Conservation (phyloP, 805 yeast genomes). For the Candida incommunis region DNA sequence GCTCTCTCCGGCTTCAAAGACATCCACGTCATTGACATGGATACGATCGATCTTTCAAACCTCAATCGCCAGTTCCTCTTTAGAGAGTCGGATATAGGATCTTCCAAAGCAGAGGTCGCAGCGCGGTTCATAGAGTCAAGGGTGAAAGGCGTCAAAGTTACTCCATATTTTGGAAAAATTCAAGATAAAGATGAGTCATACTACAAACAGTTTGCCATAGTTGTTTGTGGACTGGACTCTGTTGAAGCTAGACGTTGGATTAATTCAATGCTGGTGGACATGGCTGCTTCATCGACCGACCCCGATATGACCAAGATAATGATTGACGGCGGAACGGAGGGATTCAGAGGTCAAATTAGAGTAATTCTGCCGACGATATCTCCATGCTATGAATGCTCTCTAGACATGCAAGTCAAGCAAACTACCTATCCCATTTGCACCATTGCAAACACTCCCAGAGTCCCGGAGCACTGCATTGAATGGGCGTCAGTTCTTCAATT, state of each 20-base stretch:
- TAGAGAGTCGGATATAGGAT: slow-evolving; percentile 45
- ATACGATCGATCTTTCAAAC: slow-evolving; percentile 64
- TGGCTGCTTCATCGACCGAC: slow-evolving; percentile 38
- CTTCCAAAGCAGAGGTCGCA: slow-evolving; percentile 53
- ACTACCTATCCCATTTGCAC: slow-evolving; percentile 82
- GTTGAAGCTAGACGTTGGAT: slow-evolving; percentile 89
- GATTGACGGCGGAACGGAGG: slow-evolving; percentile 94
- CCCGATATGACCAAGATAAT: slow-evolving; percentile 43
- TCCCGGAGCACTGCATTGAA: slow-evolving; percentile 90
- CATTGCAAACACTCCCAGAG: slow-evolving; percentile 83
- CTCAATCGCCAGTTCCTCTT: slow-evolving; percentile 66
- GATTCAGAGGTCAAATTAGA: slow-evolving; percentile 81
- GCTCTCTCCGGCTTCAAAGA: slow-evolving; percentile 54
- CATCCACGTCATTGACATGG: slow-evolving; percentile 68
- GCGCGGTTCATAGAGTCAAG: slow-evolving; percentile 38
- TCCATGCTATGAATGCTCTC: slow-evolving; percentile 87
- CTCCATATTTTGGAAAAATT: slow-evolving; percentile 51
- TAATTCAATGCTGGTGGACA: slow-evolving; percentile 48
- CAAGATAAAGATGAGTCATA: slow-evolving; percentile 49
- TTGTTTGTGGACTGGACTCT: slow-evolving; percentile 80
- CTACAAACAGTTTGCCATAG: slow-evolving; percentile 52
- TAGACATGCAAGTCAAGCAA: slow-evolving; percentile 47
- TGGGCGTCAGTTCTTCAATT: slow-evolving; percentile 73
- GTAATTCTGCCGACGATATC: slow-evolving; percentile 74
- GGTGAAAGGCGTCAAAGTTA: slow-evolving; percentile 28